Base-by-base conservation (phyloP, 257 asterid genomes). In the Lycium barbarum region DNA sequence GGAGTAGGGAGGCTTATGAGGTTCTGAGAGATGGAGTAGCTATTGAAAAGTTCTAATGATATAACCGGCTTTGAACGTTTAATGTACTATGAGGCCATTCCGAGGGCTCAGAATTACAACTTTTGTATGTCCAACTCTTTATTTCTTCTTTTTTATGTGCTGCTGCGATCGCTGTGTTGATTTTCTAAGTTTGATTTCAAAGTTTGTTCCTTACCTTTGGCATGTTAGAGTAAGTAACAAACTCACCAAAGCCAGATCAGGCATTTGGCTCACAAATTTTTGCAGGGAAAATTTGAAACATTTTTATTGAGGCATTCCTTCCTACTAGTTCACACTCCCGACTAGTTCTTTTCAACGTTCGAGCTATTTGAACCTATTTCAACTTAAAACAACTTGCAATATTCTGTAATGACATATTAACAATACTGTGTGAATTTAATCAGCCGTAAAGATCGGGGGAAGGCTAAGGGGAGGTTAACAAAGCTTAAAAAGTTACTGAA, bases 1-100 rank as follows among this genome's bases (percentile, higher is more conserved):
- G 99, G 84, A 89, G 89, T 88, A 90, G 98, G 87, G 93, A 91
- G 85, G 97, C 93, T 33, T 96, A 95, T 20, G 98, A 96, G 90
- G 95, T 91, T 84, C 91, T 87, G 57, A 89, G 94, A 86, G 92
- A 88, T 88, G 98, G 97, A 76, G 61, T 95, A 45, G 76, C 83
- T 54, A 88, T 94, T 10, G 97, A 91, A 9, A 95, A 93, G 86
- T 95, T 95, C 84, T 95, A 85, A 40, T 33, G 81, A 10, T 17
- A 17, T 67, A 9, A 54, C 47, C 53, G 15, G 7, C n/a, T 47
- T 9, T 33, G 38, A 40, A 74, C 14, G 7, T 74, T 15, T 40
- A 0, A 74, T 74, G 22, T 22, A 49, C 22, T 13, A 49, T 22
- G 81, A 22, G 7, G 7, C 62, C 45, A 74, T 12, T 8, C 7